These are phyloP conservation scores for Globisporangium perplexum DNA, from an alignment of 352 stramenopile species.

Conservation along the genomic window DNA sequence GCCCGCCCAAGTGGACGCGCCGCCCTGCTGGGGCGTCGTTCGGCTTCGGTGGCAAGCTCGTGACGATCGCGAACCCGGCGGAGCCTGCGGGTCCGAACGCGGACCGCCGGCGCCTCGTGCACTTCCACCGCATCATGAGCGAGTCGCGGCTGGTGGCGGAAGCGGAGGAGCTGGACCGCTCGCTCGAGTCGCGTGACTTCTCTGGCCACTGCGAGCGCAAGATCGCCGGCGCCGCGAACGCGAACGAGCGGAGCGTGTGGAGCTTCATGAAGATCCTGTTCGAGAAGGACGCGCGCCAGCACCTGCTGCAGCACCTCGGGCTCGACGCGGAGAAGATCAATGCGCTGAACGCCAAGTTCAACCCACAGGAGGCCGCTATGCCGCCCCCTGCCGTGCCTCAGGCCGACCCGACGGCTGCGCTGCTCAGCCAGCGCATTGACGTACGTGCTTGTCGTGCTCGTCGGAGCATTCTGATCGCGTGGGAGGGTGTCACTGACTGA, in stretches of 20 bases:
- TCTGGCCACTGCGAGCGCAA: slow-evolving; percentile 92
- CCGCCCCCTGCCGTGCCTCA: slow-evolving; percentile 17
- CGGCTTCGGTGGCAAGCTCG: slow-evolving; percentile 94
- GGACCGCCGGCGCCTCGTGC: slow-evolving; percentile 65
- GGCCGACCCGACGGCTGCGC: slow-evolving; percentile 36
- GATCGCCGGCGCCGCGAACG: slow-evolving; percentile 43
- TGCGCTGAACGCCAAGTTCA: slow-evolving; percentile 75
- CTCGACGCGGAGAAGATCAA: slow-evolving; percentile 92
- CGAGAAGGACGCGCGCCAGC: slow-evolving; percentile 92
- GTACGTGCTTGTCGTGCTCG: slow-evolving; percentile 27
- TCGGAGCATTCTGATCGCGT: neutral
- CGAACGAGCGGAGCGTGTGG: slow-evolving; percentile 81
- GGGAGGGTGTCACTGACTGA: slow-evolving; percentile 5
- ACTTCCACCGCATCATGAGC: slow-evolving; percentile 78
- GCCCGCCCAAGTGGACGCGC: slow-evolving; percentile 94
- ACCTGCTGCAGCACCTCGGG: slow-evolving; percentile 93
- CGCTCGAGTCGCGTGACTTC: slow-evolving; percentile 88
- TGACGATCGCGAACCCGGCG: slow-evolving; percentile 81
- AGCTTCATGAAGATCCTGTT: slow-evolving; percentile 94
- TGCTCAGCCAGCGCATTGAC: slow-evolving; percentile 71
- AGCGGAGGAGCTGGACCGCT: slow-evolving; percentile 88
- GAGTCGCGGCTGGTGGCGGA: slow-evolving; percentile 78
- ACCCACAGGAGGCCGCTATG: slow-evolving; percentile 33
- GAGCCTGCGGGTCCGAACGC: slow-evolving; percentile 42
- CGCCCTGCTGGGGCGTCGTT: slow-evolving; percentile 90